Base-by-base conservation (phyloP, 331 rosid genomes). In the Rosa hybrid region DNA sequence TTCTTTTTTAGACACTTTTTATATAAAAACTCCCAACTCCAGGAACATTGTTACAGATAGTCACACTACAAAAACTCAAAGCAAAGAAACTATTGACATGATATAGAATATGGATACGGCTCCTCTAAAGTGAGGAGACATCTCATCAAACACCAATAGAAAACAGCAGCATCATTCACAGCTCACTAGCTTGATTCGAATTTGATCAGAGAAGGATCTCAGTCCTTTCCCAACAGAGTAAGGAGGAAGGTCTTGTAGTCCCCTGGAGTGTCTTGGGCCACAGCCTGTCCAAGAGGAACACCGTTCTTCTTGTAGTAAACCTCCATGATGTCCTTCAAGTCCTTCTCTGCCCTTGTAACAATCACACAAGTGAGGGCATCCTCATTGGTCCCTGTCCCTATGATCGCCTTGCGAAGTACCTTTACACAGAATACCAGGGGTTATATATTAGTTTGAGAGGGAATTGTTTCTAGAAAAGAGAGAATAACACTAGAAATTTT, bases 281-380 rank as follows among this genome's bases (percentile, higher is more conserved):
- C 88, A 13, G 86, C 90, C 44, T 94, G 74, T 23, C 89, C 95
- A 45, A 92, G 92, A 1, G 85, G 86, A 68, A 92, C 86, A 53
- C 92, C 91, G 85, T 94, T 94, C 75, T 93, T 91, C 92, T 91
- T 91, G 84, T 82, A 85, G 71, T 91, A 94, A 56, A 87, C 73
- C 64, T 90, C 93, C 83, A 90, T 90, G 54, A 94, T 91, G 73
- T 48, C 82, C 75, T 70, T 82, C 88, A 94, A 53, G 72, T 94
- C 98, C 86, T 84, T 92, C 91, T 94, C 98, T 12, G 98, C 92
- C 79, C 98, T 89, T 0, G 91, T 84, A 17, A 94, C 95, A 2
- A 94, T 81, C 88, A 91, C 98, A 20, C 97, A 91, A 7, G 92
- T 92, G 49, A 94, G 57, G 30, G 87, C 90, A 27, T 92, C 98